Base-by-base conservation (phyloP, 106 monocot genomes). In the Dendrobium officinale region DNA sequence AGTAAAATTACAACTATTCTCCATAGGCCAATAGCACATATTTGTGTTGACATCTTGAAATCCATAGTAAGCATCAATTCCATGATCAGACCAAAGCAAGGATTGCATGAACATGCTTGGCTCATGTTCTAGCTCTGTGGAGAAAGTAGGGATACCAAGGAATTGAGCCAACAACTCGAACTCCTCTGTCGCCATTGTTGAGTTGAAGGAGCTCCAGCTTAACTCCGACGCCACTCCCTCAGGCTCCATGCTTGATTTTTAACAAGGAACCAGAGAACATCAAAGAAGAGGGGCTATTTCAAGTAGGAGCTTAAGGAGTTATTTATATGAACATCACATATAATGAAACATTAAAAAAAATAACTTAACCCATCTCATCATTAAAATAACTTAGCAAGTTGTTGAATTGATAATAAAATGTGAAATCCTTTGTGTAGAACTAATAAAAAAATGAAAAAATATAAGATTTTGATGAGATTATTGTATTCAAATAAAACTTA, bases 91-190 rank as follows among this genome's bases (percentile, higher is more conserved):
- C 84, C 84, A 84, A 55, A 84, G 82, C 81, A 89, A 79, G n/a
- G 84, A 31, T 45, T 75, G 43, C 76, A 84, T 77, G 22, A 43
- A 73, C 5, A 79, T 37, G 58, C 68, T 56, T 29, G 80, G 31
- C 9, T 80, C 83, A 19, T 72, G 74, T 15, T 86, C 58, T 0
- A 80, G 82, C 45, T 83, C 85, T 13, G 56, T 76, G 24, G 79
- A 58, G 47, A 80, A 73, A 42, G 79, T 41, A 42, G 68, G 54
- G 42, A 55, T 67, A 72, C 82, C 82, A 47, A 84, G 76, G 81
- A 86, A 42, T 41, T 86, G 89, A 8, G 86, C 79, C 82, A 89
- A 79, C 26, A 82, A 31, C 72, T 89, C 89, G 26, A 82, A 86
- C 67, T 89, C 86, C 40, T 86, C 83, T 1, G 72, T 41, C 26